A percentile compares a stretch with the other conserved stretches of the same genome.
Conservation (phyloP, 2,329 filamentous ascomycete species). For the Davidsoniella virescens region DNA sequence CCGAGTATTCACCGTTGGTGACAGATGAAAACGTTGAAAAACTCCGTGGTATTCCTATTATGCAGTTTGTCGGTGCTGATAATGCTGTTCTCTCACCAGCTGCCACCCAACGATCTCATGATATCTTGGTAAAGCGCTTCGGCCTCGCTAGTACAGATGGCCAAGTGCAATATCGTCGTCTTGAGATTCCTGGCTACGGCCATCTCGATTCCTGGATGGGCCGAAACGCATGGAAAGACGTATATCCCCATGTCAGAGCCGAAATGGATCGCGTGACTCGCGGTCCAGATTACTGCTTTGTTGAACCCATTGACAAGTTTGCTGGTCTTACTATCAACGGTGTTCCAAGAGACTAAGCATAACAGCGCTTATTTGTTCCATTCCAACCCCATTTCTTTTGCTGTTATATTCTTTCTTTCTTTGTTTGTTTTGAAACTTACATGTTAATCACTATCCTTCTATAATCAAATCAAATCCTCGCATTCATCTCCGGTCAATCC, state of each 20-base stretch:
- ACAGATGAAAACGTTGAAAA: conserved; percentile 32
- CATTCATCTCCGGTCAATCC: not conserved
- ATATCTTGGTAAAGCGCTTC: conserved; percentile 35
- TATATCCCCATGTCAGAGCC: conserved; percentile 38
- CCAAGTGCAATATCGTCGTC: conserved; percentile 31
- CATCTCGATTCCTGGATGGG: conserved; percentile 50
- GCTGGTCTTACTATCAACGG: conserved; percentile 25
- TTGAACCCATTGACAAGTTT: conserved; percentile 28
- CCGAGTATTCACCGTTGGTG: conserved; percentile 30
- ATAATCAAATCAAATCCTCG: too few relatives aligned
- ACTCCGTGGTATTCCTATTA: conserved; percentile 36
- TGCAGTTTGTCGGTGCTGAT: conserved; percentile 38
- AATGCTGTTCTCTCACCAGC: conserved; percentile 39
- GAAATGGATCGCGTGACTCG: conserved; percentile 37
- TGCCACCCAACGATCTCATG: conserved; percentile 37
- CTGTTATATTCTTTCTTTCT: not conserved
- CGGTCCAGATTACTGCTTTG: conserved; percentile 26
- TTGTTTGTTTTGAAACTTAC: not conserved
- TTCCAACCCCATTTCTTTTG: too few relatives aligned
- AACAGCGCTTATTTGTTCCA: too few relatives aligned
- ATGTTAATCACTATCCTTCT: too few relatives aligned
- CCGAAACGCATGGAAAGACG: conserved; percentile 39
- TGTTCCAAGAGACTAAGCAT: conserved; percentile 22
- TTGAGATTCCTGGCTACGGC: conserved; percentile 40
- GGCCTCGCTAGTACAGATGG: conserved; percentile 20